Evolutionary conservation across 306 rosid genomes (phyloP), one percentile per base, ranked within the genome.

Genomic region (Dalbergia cochinchinensis): DNA sequence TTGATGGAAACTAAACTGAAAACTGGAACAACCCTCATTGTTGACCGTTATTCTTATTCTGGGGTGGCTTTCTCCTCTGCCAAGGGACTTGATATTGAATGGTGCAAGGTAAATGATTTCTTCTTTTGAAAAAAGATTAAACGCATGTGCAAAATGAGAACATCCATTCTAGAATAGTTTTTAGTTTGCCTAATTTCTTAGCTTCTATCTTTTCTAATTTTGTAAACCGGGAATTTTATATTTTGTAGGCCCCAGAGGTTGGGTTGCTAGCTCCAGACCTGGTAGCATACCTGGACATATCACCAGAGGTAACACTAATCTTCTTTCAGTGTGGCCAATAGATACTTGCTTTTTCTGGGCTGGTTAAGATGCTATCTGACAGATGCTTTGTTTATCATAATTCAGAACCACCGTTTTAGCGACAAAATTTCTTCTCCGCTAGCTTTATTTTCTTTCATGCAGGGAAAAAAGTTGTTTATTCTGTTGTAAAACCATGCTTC

Each of bases 41-140:
- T 95, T 54, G 99, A 95, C 83, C 98, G 97, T 80, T 95, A 95
- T 87, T 92, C 98, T 71, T 95, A 86, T 77, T 95, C 98, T n/a
- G 98, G 99, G 18, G 98, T 92, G 78, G 98, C 99, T 72, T 95
- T 90, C 89, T 95, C 99, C 9, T 84, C 96, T 11, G 92, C 99
- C 47, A 92, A 95, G 82, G 99, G 99, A 83, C 93, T 95, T 60
- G 88, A 79, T 50, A 51, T 92, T 67, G 94, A 89, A 60, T 95
- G 99, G 99, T 95, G 99, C 41, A 95, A 92, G 99, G 98, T 95
- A 78, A 73, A 69, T 14, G 34, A 22, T 83, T 41, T 65, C 44
- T n/a, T 48, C 60, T 18, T 53, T 39, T 41, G 11, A 54, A 60
- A 5, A 12, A 39, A 57, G 65, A 67, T 6, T 6, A 55, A 12